Percentiles rank a stretch among this genome's conserved stretches.
Conservation (phyloP, 768 basidiomycete species). For the Basidioascus undulatus region DNA sequence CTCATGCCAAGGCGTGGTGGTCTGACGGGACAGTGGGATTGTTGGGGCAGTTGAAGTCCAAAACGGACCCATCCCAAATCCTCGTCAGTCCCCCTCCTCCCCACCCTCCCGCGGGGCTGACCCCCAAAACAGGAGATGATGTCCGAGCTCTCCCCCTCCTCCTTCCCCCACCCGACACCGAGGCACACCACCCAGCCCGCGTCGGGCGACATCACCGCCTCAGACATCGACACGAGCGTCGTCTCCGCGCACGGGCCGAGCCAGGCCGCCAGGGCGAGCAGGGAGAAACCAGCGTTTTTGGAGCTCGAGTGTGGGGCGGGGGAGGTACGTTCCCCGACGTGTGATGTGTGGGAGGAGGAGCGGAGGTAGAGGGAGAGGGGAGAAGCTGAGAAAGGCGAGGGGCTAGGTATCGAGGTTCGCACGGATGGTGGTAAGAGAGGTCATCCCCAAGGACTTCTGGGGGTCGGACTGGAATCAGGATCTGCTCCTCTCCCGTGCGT, state of each 20-base stretch:
- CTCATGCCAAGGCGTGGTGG: not conserved
- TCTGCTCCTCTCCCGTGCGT: slow-evolving; percentile 32
- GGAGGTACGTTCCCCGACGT: too few relatives aligned
- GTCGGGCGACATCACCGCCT: slow-evolving; percentile 23
- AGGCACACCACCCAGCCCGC: slow-evolving; percentile 29
- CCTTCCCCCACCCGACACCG: too few relatives aligned
- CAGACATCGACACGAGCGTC: slow-evolving; percentile 27
- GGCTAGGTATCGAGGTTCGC: slow-evolving; percentile 60
- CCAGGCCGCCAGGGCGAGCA: slow-evolving; percentile 24
- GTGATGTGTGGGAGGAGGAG: too few relatives aligned
- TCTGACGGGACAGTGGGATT: too few relatives aligned
- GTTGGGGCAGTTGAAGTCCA: too few relatives aligned
- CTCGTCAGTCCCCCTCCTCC: too few relatives aligned
- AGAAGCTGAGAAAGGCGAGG: too few relatives aligned
- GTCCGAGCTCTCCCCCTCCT: slow-evolving; percentile 44
- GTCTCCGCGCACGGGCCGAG: slow-evolving; percentile 26
- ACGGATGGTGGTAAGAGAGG: slow-evolving; percentile 32
- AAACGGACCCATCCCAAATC: too few relatives aligned
- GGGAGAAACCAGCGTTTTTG: slow-evolving; percentile 44
- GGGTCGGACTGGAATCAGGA: slow-evolving; percentile 43
- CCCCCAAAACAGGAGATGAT: slow-evolving; percentile 57
- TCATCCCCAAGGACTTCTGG: slow-evolving; percentile 58
- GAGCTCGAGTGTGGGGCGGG: slow-evolving; percentile 44
- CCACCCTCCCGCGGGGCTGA: too few relatives aligned
- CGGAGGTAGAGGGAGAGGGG: too few relatives aligned